These are phyloP conservation scores for Inonotus obliquus DNA, from an alignment of 1,284 basidiomycete genomes.

Conservation along the genomic window DNA sequence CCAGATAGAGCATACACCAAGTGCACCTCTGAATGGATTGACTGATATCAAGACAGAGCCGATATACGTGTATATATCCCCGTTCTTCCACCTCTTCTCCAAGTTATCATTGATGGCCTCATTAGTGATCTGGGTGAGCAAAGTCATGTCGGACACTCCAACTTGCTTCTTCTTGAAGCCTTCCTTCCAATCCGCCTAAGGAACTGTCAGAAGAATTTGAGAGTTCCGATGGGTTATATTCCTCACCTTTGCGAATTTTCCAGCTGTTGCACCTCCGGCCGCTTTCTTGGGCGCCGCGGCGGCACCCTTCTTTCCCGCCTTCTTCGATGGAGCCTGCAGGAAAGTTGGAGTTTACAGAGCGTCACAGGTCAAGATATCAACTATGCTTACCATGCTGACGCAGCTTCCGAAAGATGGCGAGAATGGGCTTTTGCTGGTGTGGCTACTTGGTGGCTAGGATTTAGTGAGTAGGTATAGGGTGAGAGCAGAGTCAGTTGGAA, in stretches of 20 bases:
- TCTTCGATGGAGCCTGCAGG: slow-evolving; percentile 80
- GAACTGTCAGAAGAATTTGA: background rate
- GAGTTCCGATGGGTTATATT: background rate
- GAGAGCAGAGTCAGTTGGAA: background rate
- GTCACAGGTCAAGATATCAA: background rate
- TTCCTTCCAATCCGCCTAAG: slow-evolving; percentile 95
- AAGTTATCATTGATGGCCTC: slow-evolving; percentile 98
- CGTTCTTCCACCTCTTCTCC: slow-evolving; percentile 92
- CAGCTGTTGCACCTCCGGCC: slow-evolving; percentile 37
- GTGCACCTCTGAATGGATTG: slow-evolving; percentile 90
- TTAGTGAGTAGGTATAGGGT: background rate
- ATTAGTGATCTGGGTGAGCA: slow-evolving; percentile 96
- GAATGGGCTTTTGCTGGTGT: background rate
- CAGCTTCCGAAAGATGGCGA: background rate
- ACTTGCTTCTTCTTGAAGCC: slow-evolving; percentile 98
- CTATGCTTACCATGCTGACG: background rate
- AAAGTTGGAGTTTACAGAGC: background rate
- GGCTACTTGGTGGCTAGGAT: background rate
- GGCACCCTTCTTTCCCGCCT: slow-evolving; percentile 82
- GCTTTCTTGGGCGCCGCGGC: slow-evolving; percentile 56
- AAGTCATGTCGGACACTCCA: slow-evolving; percentile 98
- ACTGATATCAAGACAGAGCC: slow-evolving; percentile 97
- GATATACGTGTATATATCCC: slow-evolving; percentile 99
- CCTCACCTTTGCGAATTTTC: slow-evolving; percentile 72
- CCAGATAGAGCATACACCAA: slow-evolving; percentile 16